Conservation (phyloP, 148 eudicot species). For the Heliamphora exappendiculata region DNA sequence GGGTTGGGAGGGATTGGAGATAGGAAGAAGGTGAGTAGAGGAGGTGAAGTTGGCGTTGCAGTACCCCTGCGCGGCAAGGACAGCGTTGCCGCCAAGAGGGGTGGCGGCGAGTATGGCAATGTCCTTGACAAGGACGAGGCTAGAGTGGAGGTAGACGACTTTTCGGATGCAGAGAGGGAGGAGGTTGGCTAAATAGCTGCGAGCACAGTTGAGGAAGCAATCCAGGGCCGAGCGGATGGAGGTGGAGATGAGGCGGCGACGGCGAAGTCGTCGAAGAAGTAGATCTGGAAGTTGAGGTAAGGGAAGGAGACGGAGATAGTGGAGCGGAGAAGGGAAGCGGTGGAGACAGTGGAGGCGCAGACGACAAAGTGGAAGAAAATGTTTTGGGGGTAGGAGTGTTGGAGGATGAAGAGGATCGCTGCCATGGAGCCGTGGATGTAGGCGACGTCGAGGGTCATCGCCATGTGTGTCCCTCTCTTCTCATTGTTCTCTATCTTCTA, state of each 20-base stretch:
- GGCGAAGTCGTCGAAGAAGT: conserved; percentile 41
- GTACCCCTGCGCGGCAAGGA: conserved; percentile 69
- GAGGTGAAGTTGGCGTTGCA: conserved; percentile 69
- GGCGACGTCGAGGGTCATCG: conserved; percentile 68
- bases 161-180: conserved; percentile 46
- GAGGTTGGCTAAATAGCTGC: conserved; percentile 51
- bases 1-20: no score
- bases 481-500: no score
- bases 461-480: conserved; percentile 51
- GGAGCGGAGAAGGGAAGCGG: conserved; percentile 32
- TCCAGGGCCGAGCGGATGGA: conserved; percentile 80
- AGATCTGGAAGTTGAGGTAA: conserved; percentile 42
- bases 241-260: conserved; percentile 64
- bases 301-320: conserved; percentile 51
- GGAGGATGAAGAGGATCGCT: conserved; percentile 61
- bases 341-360: no score
- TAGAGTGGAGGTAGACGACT: conserved; percentile 69
- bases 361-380: conserved; percentile 55
- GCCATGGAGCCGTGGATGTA: conserved; percentile 88
- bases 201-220: conserved; percentile 68
- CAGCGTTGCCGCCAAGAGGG: conserved; percentile 20
- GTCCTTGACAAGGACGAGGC: conserved; percentile 61
- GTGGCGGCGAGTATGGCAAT: conserved; percentile 34
- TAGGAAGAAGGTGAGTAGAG: no score
- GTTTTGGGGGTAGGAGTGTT: conserved; percentile 66